Conservation (phyloP, 306 rosid species). For the Herpetospermum pedunculosum region DNA sequence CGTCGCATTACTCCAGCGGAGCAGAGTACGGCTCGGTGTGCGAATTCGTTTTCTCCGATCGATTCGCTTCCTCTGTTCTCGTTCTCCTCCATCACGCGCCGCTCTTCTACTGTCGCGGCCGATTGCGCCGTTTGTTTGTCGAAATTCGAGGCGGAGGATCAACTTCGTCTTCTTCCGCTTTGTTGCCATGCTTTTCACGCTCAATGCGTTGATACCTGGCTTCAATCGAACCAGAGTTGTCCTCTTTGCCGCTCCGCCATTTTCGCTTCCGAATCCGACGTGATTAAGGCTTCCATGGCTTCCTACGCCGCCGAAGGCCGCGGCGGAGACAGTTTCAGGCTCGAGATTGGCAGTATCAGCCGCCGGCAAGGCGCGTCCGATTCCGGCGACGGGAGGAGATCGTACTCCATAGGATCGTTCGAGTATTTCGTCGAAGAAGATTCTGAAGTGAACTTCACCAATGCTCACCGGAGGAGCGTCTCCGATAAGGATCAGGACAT, state of each 20-base stretch:
- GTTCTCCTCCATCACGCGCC: conserved; percentile 13
- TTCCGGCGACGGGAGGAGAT: conserved; percentile 35
- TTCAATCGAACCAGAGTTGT: conserved; percentile 15
- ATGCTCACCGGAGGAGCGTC: conserved; percentile 34
- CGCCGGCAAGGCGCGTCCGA: conserved; percentile 9
- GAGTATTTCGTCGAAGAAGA: conserved; percentile 61
- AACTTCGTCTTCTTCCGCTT: conserved; percentile 11
- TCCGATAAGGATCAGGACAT: conserved; percentile 49
- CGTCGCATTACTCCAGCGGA: background rate
- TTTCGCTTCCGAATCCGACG: conserved; percentile 14
- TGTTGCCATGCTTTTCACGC: conserved; percentile 24
- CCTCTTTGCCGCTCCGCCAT: conserved; percentile 20
- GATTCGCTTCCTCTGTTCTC: conserved; percentile 10
- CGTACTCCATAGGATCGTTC: conserved; percentile 79
- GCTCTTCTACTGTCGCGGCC: conserved; percentile 1
- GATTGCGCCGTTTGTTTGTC: conserved; percentile 25
- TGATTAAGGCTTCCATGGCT: conserved; percentile 2
- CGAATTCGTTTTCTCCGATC: background rate
- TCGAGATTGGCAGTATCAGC: conserved; percentile 12
- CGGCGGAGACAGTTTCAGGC: conserved; percentile 12
- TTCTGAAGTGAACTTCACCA: conserved; percentile 36
- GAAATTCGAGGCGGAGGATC: conserved; percentile 12
- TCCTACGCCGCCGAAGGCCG: conserved; percentile 10
- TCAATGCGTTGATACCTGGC: conserved; percentile 20
- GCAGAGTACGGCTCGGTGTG: background rate